These are phyloP conservation scores for Calophaca sinica DNA, from an alignment of 306 rosid genomes.

Conservation along the genomic window DNA sequence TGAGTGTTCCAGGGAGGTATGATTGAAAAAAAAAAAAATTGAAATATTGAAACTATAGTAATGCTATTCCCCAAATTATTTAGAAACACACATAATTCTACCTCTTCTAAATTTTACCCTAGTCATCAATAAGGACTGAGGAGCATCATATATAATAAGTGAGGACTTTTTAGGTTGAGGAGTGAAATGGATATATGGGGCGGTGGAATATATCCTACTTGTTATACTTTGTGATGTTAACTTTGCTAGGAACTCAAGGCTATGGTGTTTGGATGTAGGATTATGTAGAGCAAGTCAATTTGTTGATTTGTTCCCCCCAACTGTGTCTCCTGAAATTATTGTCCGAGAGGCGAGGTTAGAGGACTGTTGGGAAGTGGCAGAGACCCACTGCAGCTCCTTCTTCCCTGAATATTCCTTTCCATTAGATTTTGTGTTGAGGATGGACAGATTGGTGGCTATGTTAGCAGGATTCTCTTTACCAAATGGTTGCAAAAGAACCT, in stretches of 20 bases:
- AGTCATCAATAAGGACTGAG: not conserved
- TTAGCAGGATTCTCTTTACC: slow-evolving; percentile 84
- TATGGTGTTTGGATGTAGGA: slow-evolving; percentile 65
- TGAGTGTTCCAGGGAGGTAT: slow-evolving; percentile 32
- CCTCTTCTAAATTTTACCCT: not conserved
- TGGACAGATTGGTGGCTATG: slow-evolving; percentile 91
- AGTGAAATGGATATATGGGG: not conserved
- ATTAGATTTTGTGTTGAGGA: slow-evolving; percentile 79
- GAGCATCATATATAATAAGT: not conserved
- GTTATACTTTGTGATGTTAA: slow-evolving; percentile 5
- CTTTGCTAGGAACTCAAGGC: slow-evolving; percentile 35
- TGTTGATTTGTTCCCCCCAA: slow-evolving; percentile 82
- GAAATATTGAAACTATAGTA: not conserved
- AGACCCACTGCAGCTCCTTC: slow-evolving; percentile 99
- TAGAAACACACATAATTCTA: not conserved
- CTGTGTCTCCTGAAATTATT: slow-evolving; percentile 74
- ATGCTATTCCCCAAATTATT: slow-evolving; percentile 21
- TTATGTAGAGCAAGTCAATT: slow-evolving; percentile 88
- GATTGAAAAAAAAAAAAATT: not conserved
- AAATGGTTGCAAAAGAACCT: slow-evolving; percentile 78
- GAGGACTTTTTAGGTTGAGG: not conserved
- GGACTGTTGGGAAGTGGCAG: slow-evolving; percentile 99
- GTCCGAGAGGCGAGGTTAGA: slow-evolving; percentile 94
- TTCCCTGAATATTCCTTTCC: slow-evolving; percentile 92
- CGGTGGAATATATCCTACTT: slow-evolving; percentile 16